Percentiles rank a stretch among this genome's conserved stretches.
Evolutionary conservation across 2,329 filamentous ascomycete genomes (phyloP).

Genomic region (Graphilbum ipis-grandicollis): DNA sequence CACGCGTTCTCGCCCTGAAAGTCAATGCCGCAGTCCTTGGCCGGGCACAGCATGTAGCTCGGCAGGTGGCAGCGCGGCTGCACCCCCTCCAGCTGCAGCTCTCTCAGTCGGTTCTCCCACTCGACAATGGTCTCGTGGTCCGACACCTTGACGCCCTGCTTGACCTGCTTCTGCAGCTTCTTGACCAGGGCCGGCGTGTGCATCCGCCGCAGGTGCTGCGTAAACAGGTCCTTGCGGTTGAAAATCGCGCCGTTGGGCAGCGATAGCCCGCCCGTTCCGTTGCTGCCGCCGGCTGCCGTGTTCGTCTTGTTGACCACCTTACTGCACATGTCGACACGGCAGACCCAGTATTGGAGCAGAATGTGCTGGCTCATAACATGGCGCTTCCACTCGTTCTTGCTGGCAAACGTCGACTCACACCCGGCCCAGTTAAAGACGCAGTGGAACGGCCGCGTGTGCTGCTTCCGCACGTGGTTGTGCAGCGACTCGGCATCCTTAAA

Average conservation of each 20-base stretch:
- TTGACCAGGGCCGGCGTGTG: constrained; percentile 38
- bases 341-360: constrained; percentile 58
- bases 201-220: constrained; percentile 76
- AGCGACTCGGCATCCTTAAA: constrained; percentile 29
- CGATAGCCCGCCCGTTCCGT: constrained; percentile 3
- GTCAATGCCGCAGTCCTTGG: constrained; percentile 34
- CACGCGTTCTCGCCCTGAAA: constrained; percentile 52
- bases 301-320: constrained; percentile 11
- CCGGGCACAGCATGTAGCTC: constrained; percentile 39
- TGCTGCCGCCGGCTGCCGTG: neutral
- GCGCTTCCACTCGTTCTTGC: constrained; percentile 93
- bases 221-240: constrained; percentile 85
- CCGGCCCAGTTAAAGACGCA: constrained; percentile 70
- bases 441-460: constrained; percentile 45
- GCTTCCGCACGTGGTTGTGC: constrained; percentile 30
- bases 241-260: constrained; percentile 47
- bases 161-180: constrained; percentile 15
- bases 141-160: constrained; percentile 18
- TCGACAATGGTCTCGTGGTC: constrained; percentile 10
- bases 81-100: constrained; percentile 40
- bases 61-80: constrained; percentile 46
- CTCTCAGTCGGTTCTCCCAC: constrained; percentile 36
- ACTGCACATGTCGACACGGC: constrained; percentile 44
- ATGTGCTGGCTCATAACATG: constrained; percentile 74
- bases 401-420: constrained; percentile 55